Percentiles rank a stretch among this genome's conserved stretches.
These are phyloP conservation scores for Colletotrichum viniferum DNA, from an alignment of 2,329 filamentous ascomycete species.

Conservation along the genomic window DNA sequence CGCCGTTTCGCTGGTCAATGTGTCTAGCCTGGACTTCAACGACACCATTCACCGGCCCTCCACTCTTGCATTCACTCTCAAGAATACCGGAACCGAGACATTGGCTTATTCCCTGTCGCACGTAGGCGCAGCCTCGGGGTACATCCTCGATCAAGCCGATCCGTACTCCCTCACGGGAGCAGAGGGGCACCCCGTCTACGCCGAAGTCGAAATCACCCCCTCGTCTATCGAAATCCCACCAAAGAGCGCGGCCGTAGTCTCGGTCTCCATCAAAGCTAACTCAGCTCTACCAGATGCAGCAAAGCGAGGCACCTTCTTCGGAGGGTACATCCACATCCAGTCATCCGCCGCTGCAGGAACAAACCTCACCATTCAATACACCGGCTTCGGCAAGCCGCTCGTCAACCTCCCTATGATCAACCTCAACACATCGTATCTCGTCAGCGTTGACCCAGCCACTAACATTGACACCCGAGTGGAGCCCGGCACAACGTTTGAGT, in stretches of 20 bases:
- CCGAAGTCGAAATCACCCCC: not conserved
- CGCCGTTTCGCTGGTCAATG: not conserved
- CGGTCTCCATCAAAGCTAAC: not conserved
- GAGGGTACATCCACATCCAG: not conserved
- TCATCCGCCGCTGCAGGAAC: not conserved
- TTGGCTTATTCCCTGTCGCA: not conserved
- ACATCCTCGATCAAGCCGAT: not conserved
- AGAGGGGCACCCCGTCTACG: not conserved
- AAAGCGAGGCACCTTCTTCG: not conserved
- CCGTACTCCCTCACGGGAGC: not conserved
- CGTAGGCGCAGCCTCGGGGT: not conserved
- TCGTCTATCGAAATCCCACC: not conserved
- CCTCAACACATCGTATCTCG: not conserved
- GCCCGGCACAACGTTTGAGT: not conserved
- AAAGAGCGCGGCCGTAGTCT: not conserved
- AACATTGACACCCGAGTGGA: not conserved
- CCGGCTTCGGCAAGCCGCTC: not conserved
- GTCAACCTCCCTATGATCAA: not conserved
- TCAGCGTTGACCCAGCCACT: not conserved
- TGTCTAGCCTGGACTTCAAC: not conserved
- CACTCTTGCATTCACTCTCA: not conserved
- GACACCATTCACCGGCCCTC: not conserved
- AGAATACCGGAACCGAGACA: not conserved
- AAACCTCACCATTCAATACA: not conserved
- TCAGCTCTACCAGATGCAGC: not conserved